A percentile compares a stretch with the other conserved stretches of the same genome.
phyloP scores from a whole-genome alignment of 192 early-diverging fungal species.

The Radiomyces spectabilis region DNA sequence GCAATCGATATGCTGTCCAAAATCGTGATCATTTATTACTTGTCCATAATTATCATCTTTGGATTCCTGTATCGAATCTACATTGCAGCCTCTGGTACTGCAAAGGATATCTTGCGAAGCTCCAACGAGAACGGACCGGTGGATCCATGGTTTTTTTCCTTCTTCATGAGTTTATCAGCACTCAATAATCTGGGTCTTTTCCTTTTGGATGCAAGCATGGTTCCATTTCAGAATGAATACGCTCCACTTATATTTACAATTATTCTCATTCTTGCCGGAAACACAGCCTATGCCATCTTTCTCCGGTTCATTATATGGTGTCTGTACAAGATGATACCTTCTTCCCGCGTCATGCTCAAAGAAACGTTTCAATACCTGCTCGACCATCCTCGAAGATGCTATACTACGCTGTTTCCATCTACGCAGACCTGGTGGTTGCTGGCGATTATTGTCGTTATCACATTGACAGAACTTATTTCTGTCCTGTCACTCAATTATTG shows the following conservation, averaged over 20 bases:
- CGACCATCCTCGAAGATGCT: slow-evolving; percentile 26
- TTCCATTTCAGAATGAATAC: slow-evolving; percentile 25
- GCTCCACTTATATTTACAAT: slow-evolving; percentile 5
- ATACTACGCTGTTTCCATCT: slow-evolving; percentile 23
- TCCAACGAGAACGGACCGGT: slow-evolving; percentile 11
- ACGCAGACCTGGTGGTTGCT: slow-evolving; percentile 25
- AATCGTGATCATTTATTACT: slow-evolving; percentile 17
- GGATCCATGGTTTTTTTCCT: slow-evolving; percentile 24
- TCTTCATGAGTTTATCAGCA: slow-evolving; percentile 14
- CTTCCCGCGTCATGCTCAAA: slow-evolving; percentile 4
- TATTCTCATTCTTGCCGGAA: slow-evolving; percentile 22
- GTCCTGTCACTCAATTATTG: slow-evolving; percentile 19
- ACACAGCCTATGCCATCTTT: slow-evolving; percentile 25
- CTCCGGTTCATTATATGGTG: slow-evolving; percentile 21
- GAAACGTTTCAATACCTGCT: slow-evolving; percentile 21
- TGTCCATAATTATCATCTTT: slow-evolving; percentile 7
- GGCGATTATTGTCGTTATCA: slow-evolving; percentile 14
- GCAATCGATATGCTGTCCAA: slow-evolving; percentile 15
- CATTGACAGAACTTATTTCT: slow-evolving; percentile 12
- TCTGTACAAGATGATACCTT: slow-evolving; percentile 8
- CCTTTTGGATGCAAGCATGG: slow-evolving; percentile 22
- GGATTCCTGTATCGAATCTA: slow-evolving; percentile 20
- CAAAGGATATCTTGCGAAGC: slow-evolving; percentile 9
- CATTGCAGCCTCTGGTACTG: slow-evolving; percentile 15
- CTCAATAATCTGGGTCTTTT: slow-evolving; percentile 21